These are phyloP conservation scores for Phytophthora meadii DNA, from an alignment of 352 stramenopile genomes.

Conservation along the genomic window DNA sequence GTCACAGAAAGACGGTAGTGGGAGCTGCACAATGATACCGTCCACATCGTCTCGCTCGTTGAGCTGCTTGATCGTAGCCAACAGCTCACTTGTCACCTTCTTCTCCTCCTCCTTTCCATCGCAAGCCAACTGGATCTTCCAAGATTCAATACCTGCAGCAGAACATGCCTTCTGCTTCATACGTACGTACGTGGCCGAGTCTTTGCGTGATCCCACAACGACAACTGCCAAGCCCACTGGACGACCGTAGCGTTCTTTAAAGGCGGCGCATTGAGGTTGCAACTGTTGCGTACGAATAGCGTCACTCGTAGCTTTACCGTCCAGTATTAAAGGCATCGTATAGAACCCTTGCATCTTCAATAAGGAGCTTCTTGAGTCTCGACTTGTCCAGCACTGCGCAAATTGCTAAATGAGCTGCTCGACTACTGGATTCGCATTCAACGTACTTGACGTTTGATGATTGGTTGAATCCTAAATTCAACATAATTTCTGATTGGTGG, in stretches of 20 bases:
- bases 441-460: neutral
- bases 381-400: slow-evolving; percentile 17
- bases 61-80: slow-evolving; percentile 65
- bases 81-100: slow-evolving; percentile 39
- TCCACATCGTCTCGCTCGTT: slow-evolving; percentile 79
- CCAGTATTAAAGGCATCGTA: slow-evolving; percentile 40
- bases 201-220: slow-evolving; percentile 94
- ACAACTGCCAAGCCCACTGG: slow-evolving; percentile 97
- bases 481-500: slow-evolving; percentile 18
- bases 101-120: slow-evolving; percentile 24
- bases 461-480: slow-evolving; percentile 4
- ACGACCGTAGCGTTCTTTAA: slow-evolving; percentile 52
- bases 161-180: slow-evolving; percentile 99
- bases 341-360: slow-evolving; percentile 4
- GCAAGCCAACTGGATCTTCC: slow-evolving; percentile 73
- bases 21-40: slow-evolving; percentile 93
- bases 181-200: slow-evolving; percentile 98
- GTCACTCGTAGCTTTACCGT: slow-evolving; percentile 91
- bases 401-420: slow-evolving; percentile 26
- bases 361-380: neutral
- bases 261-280: slow-evolving; percentile 63
- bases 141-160: slow-evolving; percentile 93
- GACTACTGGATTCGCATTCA: slow-evolving; percentile 21
- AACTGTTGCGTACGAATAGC: slow-evolving; percentile 87
- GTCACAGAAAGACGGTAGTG: slow-evolving; percentile 93